Percentiles rank a stretch among this genome's conserved stretches.
phyloP scores from a whole-genome alignment of 768 basidiomycete genomes.

The Leccinum truebloodii region DNA sequence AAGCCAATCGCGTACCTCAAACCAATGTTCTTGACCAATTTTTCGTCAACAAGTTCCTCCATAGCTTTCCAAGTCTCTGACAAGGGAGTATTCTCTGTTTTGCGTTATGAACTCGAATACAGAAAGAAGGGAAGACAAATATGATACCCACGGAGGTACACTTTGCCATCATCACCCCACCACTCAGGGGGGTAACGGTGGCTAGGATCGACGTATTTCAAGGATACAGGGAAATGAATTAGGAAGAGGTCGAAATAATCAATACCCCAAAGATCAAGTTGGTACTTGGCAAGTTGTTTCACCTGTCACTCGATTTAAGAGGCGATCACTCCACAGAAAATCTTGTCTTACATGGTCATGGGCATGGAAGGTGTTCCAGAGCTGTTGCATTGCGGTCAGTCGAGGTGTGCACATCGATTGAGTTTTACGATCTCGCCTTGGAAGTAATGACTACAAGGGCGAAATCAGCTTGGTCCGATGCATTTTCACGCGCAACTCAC shows the following conservation, averaged over 20 bases:
- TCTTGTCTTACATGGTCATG: constrained; percentile 59
- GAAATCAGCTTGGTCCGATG: constrained; percentile 2
- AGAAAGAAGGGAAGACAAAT: neutral
- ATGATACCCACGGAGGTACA: constrained; percentile 53
- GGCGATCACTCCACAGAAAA: neutral
- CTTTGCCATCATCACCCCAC: constrained; percentile 71
- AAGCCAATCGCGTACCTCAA: constrained; percentile 47
- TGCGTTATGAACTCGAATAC: neutral
- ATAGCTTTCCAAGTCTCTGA: constrained; percentile 84
- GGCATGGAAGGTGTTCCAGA: constrained; percentile 91
- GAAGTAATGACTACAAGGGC: constrained; percentile 69
- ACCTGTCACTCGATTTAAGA: constrained; percentile 40
- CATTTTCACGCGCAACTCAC: constrained; percentile 42
- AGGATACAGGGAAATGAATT: constrained; percentile 83
- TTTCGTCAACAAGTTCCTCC: constrained; percentile 75
- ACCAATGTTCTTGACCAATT: constrained; percentile 77
- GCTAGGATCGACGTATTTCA: constrained; percentile 76
- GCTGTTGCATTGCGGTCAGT: constrained; percentile 37
- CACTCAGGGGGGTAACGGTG: constrained; percentile 84
- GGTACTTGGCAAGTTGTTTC: constrained; percentile 54
- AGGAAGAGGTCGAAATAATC: constrained; percentile 83
- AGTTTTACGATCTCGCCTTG: constrained; percentile 47
- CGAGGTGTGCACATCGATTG: neutral
- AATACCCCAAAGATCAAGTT: constrained; percentile 80
- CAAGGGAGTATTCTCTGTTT: constrained; percentile 62